These are phyloP conservation scores for Vigna mungo DNA, from an alignment of 306 rosid genomes.

Conservation along the genomic window DNA sequence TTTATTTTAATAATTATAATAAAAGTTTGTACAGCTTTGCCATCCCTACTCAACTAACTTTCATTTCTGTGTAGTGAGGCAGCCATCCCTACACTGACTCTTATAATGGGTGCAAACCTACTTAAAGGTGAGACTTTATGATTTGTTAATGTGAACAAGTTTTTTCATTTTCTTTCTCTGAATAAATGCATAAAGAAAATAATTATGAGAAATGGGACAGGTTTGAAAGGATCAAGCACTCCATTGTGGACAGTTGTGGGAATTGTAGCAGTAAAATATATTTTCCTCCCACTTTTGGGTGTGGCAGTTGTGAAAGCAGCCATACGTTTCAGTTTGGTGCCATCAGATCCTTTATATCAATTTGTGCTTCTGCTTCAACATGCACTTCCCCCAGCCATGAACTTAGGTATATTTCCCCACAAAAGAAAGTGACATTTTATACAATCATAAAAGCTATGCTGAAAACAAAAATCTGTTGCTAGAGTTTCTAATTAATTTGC, in stretches of 20 bases:
- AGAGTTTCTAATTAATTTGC: no score
- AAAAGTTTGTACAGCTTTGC: not conserved
- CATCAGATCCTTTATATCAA: conserved; percentile 69
- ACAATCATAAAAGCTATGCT: no score
- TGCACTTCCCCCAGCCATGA: conserved; percentile 92
- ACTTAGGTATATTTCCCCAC: conserved; percentile 54
- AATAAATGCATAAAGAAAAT: not conserved
- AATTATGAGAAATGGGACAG: conserved; percentile 45
- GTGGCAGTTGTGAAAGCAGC: conserved; percentile 68
- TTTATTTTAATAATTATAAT: no score
- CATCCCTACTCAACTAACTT: conserved; percentile 2
- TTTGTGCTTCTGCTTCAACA: conserved; percentile 83
- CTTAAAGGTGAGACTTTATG: conserved; percentile 58
- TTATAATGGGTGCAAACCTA: conserved; percentile 86
- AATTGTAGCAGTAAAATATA: conserved; percentile 62
- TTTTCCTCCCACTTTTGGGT: conserved; percentile 72
- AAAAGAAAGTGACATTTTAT: no score
- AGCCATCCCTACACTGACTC: conserved; percentile 75
- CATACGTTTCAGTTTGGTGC: conserved; percentile 62
- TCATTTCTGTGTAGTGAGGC: conserved; percentile 54
- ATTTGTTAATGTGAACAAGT: not conserved
- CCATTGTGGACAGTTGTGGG: conserved; percentile 59
- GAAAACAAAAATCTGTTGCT: no score
- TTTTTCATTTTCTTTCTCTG: not conserved
- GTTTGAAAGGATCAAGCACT: conserved; percentile 62